phyloP scores from a whole-genome alignment of 176 grass and related monocot species.

The Lolium perenne region DNA sequence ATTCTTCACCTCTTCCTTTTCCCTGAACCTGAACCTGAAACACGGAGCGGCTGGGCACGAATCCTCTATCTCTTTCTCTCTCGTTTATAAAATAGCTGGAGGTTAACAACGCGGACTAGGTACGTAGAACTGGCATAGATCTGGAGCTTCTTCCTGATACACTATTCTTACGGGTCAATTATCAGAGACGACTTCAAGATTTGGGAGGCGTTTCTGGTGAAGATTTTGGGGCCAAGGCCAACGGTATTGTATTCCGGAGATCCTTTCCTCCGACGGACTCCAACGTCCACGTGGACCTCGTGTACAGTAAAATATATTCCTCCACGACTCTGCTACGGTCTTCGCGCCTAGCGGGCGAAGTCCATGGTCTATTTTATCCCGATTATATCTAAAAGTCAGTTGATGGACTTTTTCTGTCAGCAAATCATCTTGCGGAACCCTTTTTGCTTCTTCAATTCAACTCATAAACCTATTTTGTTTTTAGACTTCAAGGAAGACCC shows the following conservation, averaged over 20 bases:
- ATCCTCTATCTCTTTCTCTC: neutral
- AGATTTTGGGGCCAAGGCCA: neutral
- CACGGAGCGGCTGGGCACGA: neutral
- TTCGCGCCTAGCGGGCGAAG: neutral
- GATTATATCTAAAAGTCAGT: neutral
- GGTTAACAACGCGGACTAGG: neutral
- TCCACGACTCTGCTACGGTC: neutral
- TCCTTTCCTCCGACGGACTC: neutral
- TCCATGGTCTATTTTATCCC: neutral
- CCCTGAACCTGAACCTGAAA: neutral
- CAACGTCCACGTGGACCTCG: conserved; percentile 8
- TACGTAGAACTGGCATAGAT: neutral
- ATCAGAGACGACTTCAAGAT: conserved; percentile 42
- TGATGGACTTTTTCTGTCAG: no score
- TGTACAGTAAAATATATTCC: neutral
- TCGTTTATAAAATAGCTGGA: neutral
- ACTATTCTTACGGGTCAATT: neutral
- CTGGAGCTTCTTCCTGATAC: neutral
- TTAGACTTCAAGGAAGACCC: no score
- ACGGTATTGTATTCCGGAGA: neutral
- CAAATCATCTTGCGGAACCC: no score
- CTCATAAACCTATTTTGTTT: no score
- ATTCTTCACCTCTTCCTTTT: neutral
- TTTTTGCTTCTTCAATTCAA: no score
- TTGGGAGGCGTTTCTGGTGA: neutral